Evolutionary conservation across 2,329 filamentous ascomycete genomes (phyloP).

Genomic region (Torrubiella hemipterigena): DNA sequence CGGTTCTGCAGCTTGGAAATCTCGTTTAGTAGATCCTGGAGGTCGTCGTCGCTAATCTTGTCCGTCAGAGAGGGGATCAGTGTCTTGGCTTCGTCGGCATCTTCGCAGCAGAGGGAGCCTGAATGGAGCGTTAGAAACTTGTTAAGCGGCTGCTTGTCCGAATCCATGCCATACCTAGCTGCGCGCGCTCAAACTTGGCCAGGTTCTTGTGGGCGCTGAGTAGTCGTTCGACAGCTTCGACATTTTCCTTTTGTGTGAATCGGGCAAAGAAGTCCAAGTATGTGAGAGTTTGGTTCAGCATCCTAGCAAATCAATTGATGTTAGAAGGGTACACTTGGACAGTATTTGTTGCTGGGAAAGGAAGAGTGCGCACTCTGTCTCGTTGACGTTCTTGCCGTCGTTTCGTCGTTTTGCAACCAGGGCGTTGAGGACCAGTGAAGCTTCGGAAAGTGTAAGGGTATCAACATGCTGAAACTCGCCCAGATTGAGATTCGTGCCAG

Average conservation of each 20-base stretch:
- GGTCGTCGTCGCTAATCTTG: slow-evolving; percentile 82
- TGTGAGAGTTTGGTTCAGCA: slow-evolving; percentile 76
- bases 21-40: slow-evolving; percentile 82
- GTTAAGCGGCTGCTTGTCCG: background rate
- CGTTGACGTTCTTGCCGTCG: slow-evolving; percentile 70
- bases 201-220: slow-evolving; percentile 69
- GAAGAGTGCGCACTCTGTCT: slow-evolving; percentile 75
- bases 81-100: slow-evolving; percentile 89
- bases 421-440: slow-evolving; percentile 81
- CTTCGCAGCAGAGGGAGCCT: slow-evolving; percentile 89
- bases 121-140: slow-evolving; percentile 3
- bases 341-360: too few relatives aligned
- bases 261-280: slow-evolving; percentile 92
- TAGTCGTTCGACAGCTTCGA: slow-evolving; percentile 85
- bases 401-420: slow-evolving; percentile 70
- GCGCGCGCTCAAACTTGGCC: slow-evolving; percentile 85
- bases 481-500: slow-evolving; percentile 66
- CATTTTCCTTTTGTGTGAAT: slow-evolving; percentile 90
- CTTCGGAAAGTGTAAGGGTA: slow-evolving; percentile 84
- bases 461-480: slow-evolving; percentile 91
- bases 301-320: slow-evolving; percentile 32
- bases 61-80: slow-evolving; percentile 79
- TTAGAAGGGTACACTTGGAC: too few relatives aligned
- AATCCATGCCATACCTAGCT: slow-evolving; percentile 55
- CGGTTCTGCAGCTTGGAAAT: slow-evolving; percentile 62